Percentiles rank a stretch among this genome's conserved stretches.
Conservation (phyloP, 108 stramenopile genomes). For the Skeletonema marinoi region DNA sequence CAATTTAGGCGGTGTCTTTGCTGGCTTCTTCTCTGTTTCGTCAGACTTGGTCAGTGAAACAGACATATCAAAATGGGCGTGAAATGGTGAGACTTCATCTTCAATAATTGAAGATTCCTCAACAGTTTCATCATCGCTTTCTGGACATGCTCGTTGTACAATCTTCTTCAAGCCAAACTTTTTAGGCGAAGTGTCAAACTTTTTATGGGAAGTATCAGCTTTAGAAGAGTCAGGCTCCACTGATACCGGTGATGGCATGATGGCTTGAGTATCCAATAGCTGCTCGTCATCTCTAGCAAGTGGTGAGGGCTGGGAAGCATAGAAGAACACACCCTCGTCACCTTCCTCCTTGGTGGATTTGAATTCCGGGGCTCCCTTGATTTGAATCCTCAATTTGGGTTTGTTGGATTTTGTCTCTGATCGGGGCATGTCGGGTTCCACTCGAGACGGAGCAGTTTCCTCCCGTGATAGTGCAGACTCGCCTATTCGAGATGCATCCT, state of each 20-base stretch:
- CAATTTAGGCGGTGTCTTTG: background rate
- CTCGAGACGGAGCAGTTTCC: background rate
- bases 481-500: background rate
- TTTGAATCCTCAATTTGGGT: background rate
- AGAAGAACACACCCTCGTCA: background rate
- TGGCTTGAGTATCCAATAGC: background rate
- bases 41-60: background rate
- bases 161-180: background rate
- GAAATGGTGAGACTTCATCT: background rate
- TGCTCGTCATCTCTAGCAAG: background rate
- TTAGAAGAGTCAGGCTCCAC: background rate
- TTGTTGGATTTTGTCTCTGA: background rate
- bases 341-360: background rate
- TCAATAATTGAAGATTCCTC: background rate
- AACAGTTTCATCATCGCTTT: background rate
- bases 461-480: background rate
- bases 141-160: background rate
- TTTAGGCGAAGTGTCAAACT: background rate
- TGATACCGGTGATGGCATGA: background rate
- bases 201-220: background rate
- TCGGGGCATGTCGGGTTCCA: background rate
- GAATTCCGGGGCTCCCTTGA: background rate
- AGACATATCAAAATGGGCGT: background rate
- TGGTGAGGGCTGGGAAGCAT: background rate
- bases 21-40: background rate